phyloP scores from a whole-genome alignment of 2,329 filamentous ascomycete species.

The Nemania diffusa region DNA sequence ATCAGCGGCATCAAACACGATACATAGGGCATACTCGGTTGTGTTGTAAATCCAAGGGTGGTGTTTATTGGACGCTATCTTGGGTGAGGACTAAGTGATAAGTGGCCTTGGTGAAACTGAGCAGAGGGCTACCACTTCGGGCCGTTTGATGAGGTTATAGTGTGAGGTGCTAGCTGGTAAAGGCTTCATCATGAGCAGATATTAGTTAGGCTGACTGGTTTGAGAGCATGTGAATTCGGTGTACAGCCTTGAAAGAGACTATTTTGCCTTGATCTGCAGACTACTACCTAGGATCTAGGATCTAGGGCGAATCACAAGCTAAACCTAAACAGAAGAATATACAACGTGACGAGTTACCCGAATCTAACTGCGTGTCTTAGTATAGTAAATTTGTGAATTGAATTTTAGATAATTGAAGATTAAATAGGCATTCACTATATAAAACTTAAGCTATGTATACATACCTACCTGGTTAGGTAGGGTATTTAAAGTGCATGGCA shows the following conservation, averaged over 20 bases:
- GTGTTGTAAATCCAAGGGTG: background rate
- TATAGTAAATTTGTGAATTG: background rate
- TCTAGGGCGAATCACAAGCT: background rate
- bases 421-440: too few relatives aligned
- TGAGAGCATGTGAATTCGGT: background rate
- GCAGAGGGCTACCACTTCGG: background rate
- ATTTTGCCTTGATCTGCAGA: background rate
- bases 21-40: background rate
- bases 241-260: background rate
- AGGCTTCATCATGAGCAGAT: background rate
- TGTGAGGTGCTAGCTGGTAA: background rate
- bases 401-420: background rate
- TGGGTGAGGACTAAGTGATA: background rate
- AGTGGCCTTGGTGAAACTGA: background rate
- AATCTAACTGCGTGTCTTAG: background rate
- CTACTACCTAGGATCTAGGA: too few relatives aligned
- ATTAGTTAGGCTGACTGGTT: background rate
- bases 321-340: background rate
- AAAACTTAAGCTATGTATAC: too few relatives aligned
- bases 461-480: too few relatives aligned
- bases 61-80: background rate
- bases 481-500: too few relatives aligned
- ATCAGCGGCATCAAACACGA: conserved; percentile 1
- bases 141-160: background rate
- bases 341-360: background rate